phyloP scores from a whole-genome alignment of 2,329 filamentous ascomycete species.

The Nemania sp. region DNA sequence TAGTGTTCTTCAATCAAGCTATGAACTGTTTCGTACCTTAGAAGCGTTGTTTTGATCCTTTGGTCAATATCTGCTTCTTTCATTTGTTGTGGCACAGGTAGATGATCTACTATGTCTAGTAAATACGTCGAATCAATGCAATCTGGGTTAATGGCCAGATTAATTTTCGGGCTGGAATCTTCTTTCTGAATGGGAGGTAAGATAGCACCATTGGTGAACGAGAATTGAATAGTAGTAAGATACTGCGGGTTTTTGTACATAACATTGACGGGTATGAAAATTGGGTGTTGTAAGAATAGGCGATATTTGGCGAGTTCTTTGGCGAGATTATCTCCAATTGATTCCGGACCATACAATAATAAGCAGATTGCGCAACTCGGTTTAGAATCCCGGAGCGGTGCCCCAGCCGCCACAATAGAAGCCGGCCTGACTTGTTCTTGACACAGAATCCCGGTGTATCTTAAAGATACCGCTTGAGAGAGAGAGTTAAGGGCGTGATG shows the following conservation, averaged over 20 bases:
- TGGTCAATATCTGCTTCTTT: conserved; percentile 11
- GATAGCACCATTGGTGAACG: conserved; percentile 14
- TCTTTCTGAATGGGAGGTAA: conserved; percentile 16
- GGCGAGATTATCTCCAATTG: conserved; percentile 9
- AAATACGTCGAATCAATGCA: conserved; percentile 11
- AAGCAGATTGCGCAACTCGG: not conserved
- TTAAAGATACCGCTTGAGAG: not conserved
- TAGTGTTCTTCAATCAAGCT: not conserved
- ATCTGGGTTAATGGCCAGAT: not conserved
- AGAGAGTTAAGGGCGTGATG: conserved; percentile 8
- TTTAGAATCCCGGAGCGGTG: not conserved
- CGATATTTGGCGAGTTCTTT: conserved; percentile 17
- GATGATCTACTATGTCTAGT: conserved; percentile 14
- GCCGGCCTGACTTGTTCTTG: not conserved
- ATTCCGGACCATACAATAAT: conserved; percentile 11
- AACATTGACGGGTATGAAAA: conserved; percentile 8
- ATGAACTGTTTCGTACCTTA: conserved; percentile 10
- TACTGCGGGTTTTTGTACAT: conserved; percentile 31
- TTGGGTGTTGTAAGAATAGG: conserved; percentile 29
- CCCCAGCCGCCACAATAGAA: not conserved
- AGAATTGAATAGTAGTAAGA: conserved; percentile 13
- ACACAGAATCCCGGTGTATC: not conserved
- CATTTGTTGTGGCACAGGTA: conserved; percentile 18
- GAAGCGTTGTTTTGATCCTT: conserved; percentile 19
- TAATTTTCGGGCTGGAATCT: no score